Evolutionary conservation across 164 flowering plant species (phyloP).

Genomic region (Warburgia ugandensis): DNA sequence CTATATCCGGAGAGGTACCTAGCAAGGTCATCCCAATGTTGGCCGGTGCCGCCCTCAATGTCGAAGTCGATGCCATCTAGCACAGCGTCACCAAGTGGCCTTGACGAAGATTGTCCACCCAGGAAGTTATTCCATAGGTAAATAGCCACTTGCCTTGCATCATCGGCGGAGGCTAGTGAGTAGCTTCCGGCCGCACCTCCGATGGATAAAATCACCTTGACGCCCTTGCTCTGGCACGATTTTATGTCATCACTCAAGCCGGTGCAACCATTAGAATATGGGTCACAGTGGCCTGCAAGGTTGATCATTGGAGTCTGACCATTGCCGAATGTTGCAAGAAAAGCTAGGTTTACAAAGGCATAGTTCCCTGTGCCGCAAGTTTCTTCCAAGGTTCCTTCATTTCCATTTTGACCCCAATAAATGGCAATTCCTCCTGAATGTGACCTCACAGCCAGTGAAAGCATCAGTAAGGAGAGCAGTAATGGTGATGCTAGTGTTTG

Average conservation of each 20-base stretch:
- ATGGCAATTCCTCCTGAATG: conserved; percentile 6
- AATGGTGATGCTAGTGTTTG: too few species aligned
- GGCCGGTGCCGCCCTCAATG: conserved; percentile 1
- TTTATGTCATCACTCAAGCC: neutral
- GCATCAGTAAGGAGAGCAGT: neutral
- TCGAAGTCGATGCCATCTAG: neutral
- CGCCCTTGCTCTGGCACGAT: neutral
- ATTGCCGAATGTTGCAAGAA: conserved; percentile 13
- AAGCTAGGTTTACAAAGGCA: conserved; percentile 13
- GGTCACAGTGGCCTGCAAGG: conserved; percentile 19
- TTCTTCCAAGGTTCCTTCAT: conserved; percentile 12
- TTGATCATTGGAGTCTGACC: conserved; percentile 9
- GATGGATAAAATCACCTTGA: conserved; percentile 4
- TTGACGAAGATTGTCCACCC: neutral
- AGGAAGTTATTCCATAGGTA: conserved; percentile 2
- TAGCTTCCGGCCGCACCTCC: neutral
- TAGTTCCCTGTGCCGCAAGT: conserved; percentile 19
- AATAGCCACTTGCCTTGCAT: neutral
- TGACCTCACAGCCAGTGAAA: neutral
- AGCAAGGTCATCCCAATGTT: neutral
- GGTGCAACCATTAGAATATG: conserved; percentile 1
- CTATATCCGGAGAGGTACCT: conserved; percentile 2
- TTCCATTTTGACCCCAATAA: conserved; percentile 18
- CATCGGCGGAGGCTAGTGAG: neutral
- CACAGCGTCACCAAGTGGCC: neutral